Evolutionary conservation across 2,329 filamentous ascomycete species (phyloP).

Genomic region (Calonectria pauciramosa): DNA sequence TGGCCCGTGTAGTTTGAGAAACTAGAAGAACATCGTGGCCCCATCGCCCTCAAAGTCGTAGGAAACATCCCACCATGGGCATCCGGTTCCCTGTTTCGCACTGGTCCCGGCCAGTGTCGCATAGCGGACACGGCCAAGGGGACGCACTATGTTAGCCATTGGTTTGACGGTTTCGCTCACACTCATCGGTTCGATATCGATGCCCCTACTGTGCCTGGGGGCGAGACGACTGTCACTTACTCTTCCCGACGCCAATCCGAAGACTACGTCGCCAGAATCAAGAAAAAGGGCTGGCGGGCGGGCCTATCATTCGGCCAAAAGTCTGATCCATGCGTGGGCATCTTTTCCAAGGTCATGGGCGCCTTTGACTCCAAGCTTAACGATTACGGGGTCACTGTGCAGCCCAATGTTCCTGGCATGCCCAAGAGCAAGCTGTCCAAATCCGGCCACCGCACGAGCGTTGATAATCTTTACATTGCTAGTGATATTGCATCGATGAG

Average conservation of each 20-base stretch:
- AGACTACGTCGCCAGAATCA: slow-evolving; percentile 71
- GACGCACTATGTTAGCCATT: slow-evolving; percentile 76
- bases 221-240: slow-evolving; percentile 68
- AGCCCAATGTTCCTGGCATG: slow-evolving; percentile 74
- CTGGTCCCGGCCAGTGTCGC: slow-evolving; percentile 77
- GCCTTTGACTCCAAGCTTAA: slow-evolving; percentile 61
- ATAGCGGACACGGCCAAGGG: slow-evolving; percentile 71
- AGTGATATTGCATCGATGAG: slow-evolving; percentile 72
- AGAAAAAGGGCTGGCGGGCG: slow-evolving; percentile 68
- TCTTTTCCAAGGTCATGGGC: slow-evolving; percentile 80
- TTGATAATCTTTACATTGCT: slow-evolving; percentile 65
- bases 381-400: slow-evolving; percentile 76
- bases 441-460: slow-evolving; percentile 53
- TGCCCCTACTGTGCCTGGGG: slow-evolving; percentile 48
- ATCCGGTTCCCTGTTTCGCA: slow-evolving; percentile 80
- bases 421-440: slow-evolving; percentile 34
- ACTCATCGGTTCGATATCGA: slow-evolving; percentile 81
- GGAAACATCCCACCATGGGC: slow-evolving; percentile 80
- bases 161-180: slow-evolving; percentile 85
- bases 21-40: slow-evolving; percentile 74
- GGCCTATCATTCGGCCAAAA: slow-evolving; percentile 78
- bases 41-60: slow-evolving; percentile 72
- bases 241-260: slow-evolving; percentile 79
- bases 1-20: slow-evolving; percentile 71
- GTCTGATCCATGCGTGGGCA: slow-evolving; percentile 79